phyloP scores from a whole-genome alignment of 2,329 filamentous ascomycete species.

The Fusarium concolor region DNA sequence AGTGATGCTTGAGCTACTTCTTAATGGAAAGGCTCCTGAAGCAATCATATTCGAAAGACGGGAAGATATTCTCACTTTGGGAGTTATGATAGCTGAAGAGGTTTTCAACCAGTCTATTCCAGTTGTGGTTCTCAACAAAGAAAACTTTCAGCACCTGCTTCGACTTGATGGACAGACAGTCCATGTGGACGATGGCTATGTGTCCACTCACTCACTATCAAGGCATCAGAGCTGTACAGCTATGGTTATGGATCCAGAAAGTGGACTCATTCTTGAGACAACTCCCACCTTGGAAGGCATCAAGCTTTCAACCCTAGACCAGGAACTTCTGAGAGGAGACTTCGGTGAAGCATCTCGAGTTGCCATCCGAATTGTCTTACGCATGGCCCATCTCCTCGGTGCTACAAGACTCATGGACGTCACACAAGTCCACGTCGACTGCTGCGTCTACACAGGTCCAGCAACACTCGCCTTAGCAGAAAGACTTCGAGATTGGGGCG shows the following conservation, averaged over 20 bases:
- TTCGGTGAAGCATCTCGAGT: constrained; percentile 26
- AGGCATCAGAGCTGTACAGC: background rate
- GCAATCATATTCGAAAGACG: constrained; percentile 56
- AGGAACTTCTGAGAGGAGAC: constrained; percentile 13
- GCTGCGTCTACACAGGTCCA: constrained; percentile 44
- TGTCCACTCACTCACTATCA: constrained; percentile 1
- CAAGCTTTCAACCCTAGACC: constrained; percentile 20
- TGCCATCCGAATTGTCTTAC: constrained; percentile 29
- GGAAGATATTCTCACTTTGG: constrained; percentile 59
- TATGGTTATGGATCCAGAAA: background rate
- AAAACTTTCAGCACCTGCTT: constrained; percentile 30
- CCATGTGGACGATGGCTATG: constrained; percentile 11
- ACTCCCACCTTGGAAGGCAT: constrained; percentile 32
- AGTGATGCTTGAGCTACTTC: constrained; percentile 58
- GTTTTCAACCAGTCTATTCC: constrained; percentile 56
- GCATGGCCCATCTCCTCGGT: constrained; percentile 27
- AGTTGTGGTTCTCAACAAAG: constrained; percentile 47
- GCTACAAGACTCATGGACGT: constrained; percentile 34
- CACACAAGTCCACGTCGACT: constrained; percentile 33
- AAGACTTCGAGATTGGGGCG: constrained; percentile 29
- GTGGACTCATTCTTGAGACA: constrained; percentile 4
- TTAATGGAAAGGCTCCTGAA: constrained; percentile 53
- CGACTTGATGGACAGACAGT: constrained; percentile 5
- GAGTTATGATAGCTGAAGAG: constrained; percentile 56
- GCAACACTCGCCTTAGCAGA: constrained; percentile 29